Evolutionary conservation across 2,329 filamentous ascomycete species (phyloP).

Genomic region (Malbranchea cinnamomea): DNA sequence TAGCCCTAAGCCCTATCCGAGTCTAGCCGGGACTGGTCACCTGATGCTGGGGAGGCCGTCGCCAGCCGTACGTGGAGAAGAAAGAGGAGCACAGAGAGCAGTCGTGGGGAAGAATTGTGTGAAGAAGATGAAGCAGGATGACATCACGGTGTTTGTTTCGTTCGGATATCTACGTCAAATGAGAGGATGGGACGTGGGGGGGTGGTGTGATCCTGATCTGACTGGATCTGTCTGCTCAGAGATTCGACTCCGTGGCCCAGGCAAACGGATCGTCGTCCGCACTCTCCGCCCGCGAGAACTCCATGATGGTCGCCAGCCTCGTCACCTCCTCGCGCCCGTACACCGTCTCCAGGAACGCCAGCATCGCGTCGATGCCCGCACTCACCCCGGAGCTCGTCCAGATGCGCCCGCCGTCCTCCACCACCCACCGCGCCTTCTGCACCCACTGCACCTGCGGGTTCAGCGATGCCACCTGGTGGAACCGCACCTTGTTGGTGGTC

Average conservation of each 20-base stretch:
- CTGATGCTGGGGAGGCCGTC: too few species aligned
- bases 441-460: slow-evolving; percentile 45
- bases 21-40: too few species aligned
- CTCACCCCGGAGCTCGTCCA: slow-evolving; percentile 52
- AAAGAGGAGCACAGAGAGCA: too few species aligned
- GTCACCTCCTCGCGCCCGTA: slow-evolving; percentile 40
- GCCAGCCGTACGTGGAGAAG: too few species aligned
- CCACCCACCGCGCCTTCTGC: slow-evolving; percentile 46
- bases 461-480: slow-evolving; percentile 32
- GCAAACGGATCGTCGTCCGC: slow-evolving; percentile 41
- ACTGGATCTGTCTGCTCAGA: too few species aligned
- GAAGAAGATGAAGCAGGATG: too few species aligned
- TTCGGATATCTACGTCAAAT: too few species aligned
- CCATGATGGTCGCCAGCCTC: slow-evolving; percentile 35
- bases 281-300: slow-evolving; percentile 44
- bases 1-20: too few species aligned
- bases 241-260: slow-evolving; percentile 12
- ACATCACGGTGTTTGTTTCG: too few species aligned
- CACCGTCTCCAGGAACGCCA: slow-evolving; percentile 40
- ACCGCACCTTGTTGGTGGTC: slow-evolving; percentile 52
- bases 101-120: too few species aligned
- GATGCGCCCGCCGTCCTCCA: slow-evolving; percentile 49
- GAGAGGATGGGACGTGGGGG: too few species aligned
- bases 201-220: too few species aligned
- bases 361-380: slow-evolving; percentile 47